Percentiles rank a stretch among this genome's conserved stretches.
Conservation (phyloP, 345 rosid genomes). For the Erucastrum elatum region DNA sequence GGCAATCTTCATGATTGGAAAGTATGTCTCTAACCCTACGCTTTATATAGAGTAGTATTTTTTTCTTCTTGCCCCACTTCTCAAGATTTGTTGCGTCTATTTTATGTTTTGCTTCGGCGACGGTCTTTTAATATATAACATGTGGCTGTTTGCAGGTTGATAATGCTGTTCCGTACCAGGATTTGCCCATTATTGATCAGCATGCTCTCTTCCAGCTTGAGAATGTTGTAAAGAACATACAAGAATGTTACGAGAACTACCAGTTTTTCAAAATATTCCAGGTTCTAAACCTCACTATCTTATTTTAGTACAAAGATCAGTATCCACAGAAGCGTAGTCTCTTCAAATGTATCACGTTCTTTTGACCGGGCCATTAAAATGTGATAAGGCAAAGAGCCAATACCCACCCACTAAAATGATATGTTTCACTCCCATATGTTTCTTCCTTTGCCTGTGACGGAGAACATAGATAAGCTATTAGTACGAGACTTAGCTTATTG, state of each 20-base stretch:
- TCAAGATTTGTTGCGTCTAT: conserved; percentile 3
- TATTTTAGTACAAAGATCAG: neutral
- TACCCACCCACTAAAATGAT: neutral
- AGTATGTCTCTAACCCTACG: conserved; percentile 46
- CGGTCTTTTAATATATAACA: neutral
- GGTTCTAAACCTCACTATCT: conserved; percentile 46
- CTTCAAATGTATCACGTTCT: conserved; percentile 9
- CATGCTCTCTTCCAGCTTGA: conserved; percentile 88
- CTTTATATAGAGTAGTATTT: conserved; percentile 1
- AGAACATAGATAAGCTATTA: neutral
- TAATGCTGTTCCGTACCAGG: conserved; percentile 65
- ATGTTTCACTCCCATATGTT: neutral
- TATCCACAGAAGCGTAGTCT: neutral
- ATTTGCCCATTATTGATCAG: conserved; percentile 85
- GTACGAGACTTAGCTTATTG: conserved; percentile 4
- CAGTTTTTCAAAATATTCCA: conserved; percentile 92
- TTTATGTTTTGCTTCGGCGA: neutral
- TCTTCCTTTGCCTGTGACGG: conserved; percentile 1
- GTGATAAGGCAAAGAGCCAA: neutral
- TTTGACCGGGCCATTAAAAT: neutral
- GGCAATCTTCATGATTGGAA: conserved; percentile 96
- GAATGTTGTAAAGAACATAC: conserved; percentile 70
- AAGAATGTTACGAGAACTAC: conserved; percentile 76
- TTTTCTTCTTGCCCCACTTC: neutral
- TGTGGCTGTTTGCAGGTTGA: conserved; percentile 56